Evolutionary conservation across 495 filamentous ascomycete genomes (phyloP).

Genomic region (Aspergillus sclerotiicarbonarius): DNA sequence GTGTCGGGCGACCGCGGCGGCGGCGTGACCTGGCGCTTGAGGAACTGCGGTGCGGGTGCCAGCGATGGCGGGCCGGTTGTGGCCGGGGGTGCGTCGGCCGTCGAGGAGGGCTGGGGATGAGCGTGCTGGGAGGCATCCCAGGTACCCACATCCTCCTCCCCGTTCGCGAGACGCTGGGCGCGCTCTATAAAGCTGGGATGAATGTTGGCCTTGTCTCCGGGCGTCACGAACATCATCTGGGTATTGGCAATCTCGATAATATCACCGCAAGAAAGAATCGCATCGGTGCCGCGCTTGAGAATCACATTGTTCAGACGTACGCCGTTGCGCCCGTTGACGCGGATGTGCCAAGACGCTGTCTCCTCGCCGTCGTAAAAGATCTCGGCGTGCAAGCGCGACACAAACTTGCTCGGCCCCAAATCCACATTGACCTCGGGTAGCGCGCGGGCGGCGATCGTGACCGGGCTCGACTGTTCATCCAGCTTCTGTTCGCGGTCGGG

Average conservation of each 20-base stretch:
- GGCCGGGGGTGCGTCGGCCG: slow-evolving; percentile 22
- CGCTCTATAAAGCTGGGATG: slow-evolving; percentile 53
- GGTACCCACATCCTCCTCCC: slow-evolving; percentile 38
- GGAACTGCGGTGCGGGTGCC: slow-evolving; percentile 67
- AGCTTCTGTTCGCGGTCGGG: slow-evolving; percentile 56
- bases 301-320: slow-evolving; percentile 71
- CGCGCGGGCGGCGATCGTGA: slow-evolving; percentile 43
- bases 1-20: slow-evolving; percentile 52
- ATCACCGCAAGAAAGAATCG: slow-evolving; percentile 72
- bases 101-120: slow-evolving; percentile 27
- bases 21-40: slow-evolving; percentile 67
- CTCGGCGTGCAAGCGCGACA: slow-evolving; percentile 84
- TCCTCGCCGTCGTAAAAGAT: slow-evolving; percentile 74
- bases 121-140: slow-evolving; percentile 44
- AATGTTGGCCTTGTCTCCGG: slow-evolving; percentile 62
- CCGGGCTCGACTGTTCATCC: slow-evolving; percentile 44
- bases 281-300: slow-evolving; percentile 62
- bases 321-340: slow-evolving; percentile 86
- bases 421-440: slow-evolving; percentile 75
- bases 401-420: slow-evolving; percentile 85
- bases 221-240: slow-evolving; percentile 97
- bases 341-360: slow-evolving; percentile 69
- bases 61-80: slow-evolving; percentile 51
- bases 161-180: slow-evolving; percentile 44
- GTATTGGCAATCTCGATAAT: slow-evolving; percentile 87